phyloP scores from a whole-genome alignment of 1,139 yeast genomes.

The Saccharomyces hybrid region DNA sequence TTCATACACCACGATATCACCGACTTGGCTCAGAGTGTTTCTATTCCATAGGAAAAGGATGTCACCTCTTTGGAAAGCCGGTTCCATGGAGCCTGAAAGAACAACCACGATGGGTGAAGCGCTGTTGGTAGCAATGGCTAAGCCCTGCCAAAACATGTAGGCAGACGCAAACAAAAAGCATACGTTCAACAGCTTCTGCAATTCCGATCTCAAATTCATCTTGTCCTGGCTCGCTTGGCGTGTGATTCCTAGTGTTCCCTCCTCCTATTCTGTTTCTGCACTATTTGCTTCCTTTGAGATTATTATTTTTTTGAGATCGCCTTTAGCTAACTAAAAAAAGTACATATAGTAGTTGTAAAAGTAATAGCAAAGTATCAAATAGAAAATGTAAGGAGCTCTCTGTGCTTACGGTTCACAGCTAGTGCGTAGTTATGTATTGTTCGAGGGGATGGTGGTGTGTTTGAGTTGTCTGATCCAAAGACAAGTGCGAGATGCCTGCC shows the following conservation, averaged over 20 bases:
- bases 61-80: constrained; percentile 98
- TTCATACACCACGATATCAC: constrained; percentile 96
- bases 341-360: background rate
- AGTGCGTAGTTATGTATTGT: background rate
- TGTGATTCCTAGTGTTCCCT: background rate
- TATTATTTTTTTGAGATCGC: background rate
- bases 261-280: background rate
- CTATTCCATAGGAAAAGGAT: constrained; percentile 87
- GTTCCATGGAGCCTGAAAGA: constrained; percentile 97
- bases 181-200: constrained; percentile 56
- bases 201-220: constrained; percentile 35
- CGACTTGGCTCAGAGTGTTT: constrained; percentile 57
- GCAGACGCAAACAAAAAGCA: constrained; percentile 82
- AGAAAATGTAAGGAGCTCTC: background rate
- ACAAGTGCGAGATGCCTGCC: background rate
- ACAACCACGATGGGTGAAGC: constrained; percentile 96
- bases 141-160: constrained; percentile 83
- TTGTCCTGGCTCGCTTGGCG: background rate
- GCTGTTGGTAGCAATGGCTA: constrained; percentile 70
- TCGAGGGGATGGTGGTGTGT: background rate
- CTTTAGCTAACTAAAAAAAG: background rate
- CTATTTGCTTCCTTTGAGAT: background rate
- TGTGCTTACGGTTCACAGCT: background rate
- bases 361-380: background rate
- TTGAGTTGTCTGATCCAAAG: background rate